phyloP scores from a whole-genome alignment of 2,329 filamentous ascomycete species.

The Aspergillus costaricaensis region DNA sequence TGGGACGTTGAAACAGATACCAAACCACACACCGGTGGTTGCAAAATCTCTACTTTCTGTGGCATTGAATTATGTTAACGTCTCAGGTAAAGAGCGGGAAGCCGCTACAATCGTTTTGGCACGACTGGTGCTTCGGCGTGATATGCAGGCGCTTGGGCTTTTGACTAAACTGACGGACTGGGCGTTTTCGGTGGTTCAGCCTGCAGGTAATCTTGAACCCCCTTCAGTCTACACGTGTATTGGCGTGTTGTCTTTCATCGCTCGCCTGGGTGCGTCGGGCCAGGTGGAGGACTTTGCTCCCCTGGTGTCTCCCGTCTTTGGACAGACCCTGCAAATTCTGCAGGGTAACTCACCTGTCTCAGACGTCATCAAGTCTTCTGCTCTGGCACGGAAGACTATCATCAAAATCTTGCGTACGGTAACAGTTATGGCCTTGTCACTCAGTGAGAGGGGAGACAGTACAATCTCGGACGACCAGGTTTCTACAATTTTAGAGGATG shows the following conservation, averaged over 20 bases:
- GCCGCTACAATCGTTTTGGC: conserved; percentile 83
- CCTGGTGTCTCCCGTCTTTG: conserved; percentile 67
- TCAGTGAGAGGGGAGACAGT: conserved; percentile 44
- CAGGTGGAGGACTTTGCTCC: conserved; percentile 73
- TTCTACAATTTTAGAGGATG: conserved; percentile 69
- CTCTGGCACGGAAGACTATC: conserved; percentile 76
- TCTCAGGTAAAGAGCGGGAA: conserved; percentile 82
- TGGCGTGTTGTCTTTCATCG: conserved; percentile 76
- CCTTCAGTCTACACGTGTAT: conserved; percentile 72
- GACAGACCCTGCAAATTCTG: conserved; percentile 62
- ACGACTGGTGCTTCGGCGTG: conserved; percentile 75
- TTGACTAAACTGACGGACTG: conserved; percentile 69
- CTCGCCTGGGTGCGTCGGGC: conserved; percentile 69
- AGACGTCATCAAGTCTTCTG: conserved; percentile 65
- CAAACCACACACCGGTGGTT: conserved; percentile 66
- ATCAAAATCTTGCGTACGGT: conserved; percentile 83
- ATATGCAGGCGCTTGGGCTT: conserved; percentile 80
- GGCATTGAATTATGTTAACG: conserved; percentile 69
- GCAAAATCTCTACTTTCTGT: conserved; percentile 70
- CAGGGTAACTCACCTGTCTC: conserved; percentile 53
- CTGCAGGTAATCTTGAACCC: conserved; percentile 39
- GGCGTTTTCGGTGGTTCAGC: conserved; percentile 64
- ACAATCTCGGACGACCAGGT: conserved; percentile 34
- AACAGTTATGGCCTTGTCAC: conserved; percentile 63
- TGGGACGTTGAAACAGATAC: conserved; percentile 47